These are phyloP conservation scores for Echinochloa phyllopogon DNA, from an alignment of 176 grass and related monocot species.

Conservation along the genomic window DNA sequence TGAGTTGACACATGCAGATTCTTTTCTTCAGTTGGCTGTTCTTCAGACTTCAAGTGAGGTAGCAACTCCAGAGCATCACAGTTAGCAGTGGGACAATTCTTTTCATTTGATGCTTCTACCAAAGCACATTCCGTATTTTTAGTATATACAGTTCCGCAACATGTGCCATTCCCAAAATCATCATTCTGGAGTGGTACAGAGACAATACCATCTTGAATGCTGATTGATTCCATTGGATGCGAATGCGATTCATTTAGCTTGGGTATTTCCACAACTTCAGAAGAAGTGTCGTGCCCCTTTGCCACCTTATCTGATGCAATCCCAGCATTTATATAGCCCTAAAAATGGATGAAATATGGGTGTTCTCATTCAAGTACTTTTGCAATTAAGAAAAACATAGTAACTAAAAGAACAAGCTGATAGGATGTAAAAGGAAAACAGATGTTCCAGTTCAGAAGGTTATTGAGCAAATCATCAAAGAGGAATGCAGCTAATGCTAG, in stretches of 20 bases:
- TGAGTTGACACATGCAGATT: conserved; percentile 39
- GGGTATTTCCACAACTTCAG: conserved; percentile 49
- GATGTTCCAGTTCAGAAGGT: conserved; percentile 10
- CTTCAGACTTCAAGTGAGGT: conserved; percentile 31
- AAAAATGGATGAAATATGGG: conserved; percentile 33
- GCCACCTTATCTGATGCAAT: conserved; percentile 63
- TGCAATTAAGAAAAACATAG: conserved; percentile 34
- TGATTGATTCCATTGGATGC: conserved; percentile 44
- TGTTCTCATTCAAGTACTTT: conserved; percentile 28
- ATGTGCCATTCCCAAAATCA: conserved; percentile 33
- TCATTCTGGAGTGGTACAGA: conserved; percentile 41
- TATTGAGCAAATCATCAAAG: conserved; percentile 37
- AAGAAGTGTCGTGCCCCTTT: conserved; percentile 15
- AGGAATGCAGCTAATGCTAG: conserved; percentile 17
- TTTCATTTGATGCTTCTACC: conserved; percentile 48
- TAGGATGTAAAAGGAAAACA: conserved; percentile 34
- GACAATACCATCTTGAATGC: conserved; percentile 45
- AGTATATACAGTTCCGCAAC: conserved; percentile 14
- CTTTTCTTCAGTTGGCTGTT: conserved; percentile 38
- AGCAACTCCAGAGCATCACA: conserved; percentile 39
- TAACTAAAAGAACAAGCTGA: conserved; percentile 26
- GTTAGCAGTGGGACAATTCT: conserved; percentile 11
- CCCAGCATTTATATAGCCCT: conserved; percentile 99
- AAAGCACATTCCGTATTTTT: conserved; percentile 35
- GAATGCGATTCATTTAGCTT: conserved; percentile 51